Conservation (phyloP, 164 flowering plant species). For the Vitis rotundifolia region DNA sequence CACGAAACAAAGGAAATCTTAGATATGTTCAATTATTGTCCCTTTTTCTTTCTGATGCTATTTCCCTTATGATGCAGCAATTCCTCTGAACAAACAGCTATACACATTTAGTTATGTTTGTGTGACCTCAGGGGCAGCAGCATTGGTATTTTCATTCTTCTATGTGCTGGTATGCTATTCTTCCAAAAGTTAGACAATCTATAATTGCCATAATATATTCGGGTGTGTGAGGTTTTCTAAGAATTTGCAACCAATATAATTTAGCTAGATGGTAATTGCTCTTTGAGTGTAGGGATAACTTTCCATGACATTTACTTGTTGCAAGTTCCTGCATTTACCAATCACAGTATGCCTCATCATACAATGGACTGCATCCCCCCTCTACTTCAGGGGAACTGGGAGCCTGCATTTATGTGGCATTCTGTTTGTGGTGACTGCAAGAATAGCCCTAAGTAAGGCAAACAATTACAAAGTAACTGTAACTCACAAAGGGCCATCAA, state of each 20-base stretch:
- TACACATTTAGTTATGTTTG: conserved; percentile 88
- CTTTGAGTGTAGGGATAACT: background rate
- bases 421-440: background rate
- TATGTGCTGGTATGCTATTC: conserved; percentile 55
- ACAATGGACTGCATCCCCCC: background rate
- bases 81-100: conserved; percentile 85
- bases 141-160: conserved; percentile 67
- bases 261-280: background rate
- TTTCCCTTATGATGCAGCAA: conserved; percentile 48
- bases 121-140: conserved; percentile 87
- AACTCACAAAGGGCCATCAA: too few species aligned
- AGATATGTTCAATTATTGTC: background rate
- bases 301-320: background rate
- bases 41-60: background rate
- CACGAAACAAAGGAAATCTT: background rate
- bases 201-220: background rate
- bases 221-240: background rate
- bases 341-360: background rate
- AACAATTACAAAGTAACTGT: too few species aligned
- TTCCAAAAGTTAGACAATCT: too few species aligned
- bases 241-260: background rate
- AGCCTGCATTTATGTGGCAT: background rate
- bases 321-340: background rate
- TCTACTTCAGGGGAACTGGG: background rate
- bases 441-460: too few species aligned